Evolutionary conservation across 805 yeast species (phyloP).

Genomic region (Lipomyces spencermartinsiae): DNA sequence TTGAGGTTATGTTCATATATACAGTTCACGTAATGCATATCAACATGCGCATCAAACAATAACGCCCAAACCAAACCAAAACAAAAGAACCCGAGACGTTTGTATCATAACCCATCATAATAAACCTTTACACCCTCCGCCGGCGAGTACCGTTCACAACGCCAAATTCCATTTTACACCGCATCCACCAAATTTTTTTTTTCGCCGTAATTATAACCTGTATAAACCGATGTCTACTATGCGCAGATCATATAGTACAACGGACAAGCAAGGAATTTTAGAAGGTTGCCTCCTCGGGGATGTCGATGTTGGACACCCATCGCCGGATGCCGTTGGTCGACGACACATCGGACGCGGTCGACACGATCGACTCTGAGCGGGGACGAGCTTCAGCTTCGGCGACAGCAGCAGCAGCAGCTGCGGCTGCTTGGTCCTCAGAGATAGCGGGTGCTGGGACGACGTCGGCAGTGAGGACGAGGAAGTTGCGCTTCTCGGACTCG

Average conservation of each 20-base stretch:
- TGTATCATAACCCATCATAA: background rate
- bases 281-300: background rate
- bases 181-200: background rate
- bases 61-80: background rate
- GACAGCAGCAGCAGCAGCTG: background rate
- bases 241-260: background rate
- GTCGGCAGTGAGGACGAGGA: background rate
- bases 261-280: background rate
- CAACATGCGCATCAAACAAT: background rate
- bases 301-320: background rate
- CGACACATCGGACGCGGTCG: background rate
- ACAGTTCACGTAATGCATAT: background rate
- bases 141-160: background rate
- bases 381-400: background rate
- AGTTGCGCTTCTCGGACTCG: conserved; percentile 1
- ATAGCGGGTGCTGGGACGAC: background rate
- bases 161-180: background rate
- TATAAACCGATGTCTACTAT: background rate
- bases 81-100: background rate
- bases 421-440: background rate
- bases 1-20: background rate
- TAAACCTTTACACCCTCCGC: background rate
- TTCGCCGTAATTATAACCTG: background rate
- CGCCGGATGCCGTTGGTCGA: background rate
- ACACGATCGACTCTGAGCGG: background rate